phyloP scores from a whole-genome alignment of 768 basidiomycete species.

The Suillus decipiens region DNA sequence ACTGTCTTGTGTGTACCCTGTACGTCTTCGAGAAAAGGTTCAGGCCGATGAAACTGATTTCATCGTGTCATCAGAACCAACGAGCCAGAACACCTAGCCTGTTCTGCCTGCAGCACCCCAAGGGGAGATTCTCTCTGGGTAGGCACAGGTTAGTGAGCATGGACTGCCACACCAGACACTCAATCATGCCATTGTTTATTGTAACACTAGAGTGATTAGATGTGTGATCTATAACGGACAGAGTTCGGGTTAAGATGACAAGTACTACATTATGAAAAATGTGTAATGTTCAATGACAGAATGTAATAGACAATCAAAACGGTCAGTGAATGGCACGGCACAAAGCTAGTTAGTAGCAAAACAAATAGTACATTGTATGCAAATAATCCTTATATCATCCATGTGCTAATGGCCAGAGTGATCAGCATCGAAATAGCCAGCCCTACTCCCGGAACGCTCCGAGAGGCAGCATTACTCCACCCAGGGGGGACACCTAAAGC shows the following conservation, averaged over 20 bases:
- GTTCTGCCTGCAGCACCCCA: slow-evolving; percentile 60
- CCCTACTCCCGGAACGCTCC: slow-evolving; percentile 13
- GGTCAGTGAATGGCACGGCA: background rate
- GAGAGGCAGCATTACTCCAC: slow-evolving; percentile 36
- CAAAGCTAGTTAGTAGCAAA: background rate
- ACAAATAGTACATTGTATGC: background rate
- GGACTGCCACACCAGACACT: background rate
- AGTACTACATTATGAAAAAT: slow-evolving; percentile 2
- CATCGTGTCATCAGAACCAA: slow-evolving; percentile 45
- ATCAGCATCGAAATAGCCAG: slow-evolving; percentile 18
- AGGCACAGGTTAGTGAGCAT: background rate
- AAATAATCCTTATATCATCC: slow-evolving; percentile 19
- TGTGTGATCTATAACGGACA: background rate
- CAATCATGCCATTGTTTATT: background rate
- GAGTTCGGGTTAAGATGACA: slow-evolving; percentile 2
- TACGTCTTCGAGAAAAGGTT: slow-evolving; percentile 34
- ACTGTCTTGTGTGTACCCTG: slow-evolving; percentile 66
- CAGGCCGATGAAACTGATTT: slow-evolving; percentile 8
- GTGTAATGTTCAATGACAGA: background rate
- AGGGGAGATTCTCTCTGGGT: slow-evolving; percentile 41
- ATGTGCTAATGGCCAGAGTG: slow-evolving; percentile 14
- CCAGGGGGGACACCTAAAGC: slow-evolving; percentile 69
- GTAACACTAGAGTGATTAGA: background rate
- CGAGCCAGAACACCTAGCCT: slow-evolving; percentile 53
- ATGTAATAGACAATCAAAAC: slow-evolving; percentile 5